Base-by-base conservation (phyloP, 805 yeast species). In the Wickerhamomyces bisporus region DNA sequence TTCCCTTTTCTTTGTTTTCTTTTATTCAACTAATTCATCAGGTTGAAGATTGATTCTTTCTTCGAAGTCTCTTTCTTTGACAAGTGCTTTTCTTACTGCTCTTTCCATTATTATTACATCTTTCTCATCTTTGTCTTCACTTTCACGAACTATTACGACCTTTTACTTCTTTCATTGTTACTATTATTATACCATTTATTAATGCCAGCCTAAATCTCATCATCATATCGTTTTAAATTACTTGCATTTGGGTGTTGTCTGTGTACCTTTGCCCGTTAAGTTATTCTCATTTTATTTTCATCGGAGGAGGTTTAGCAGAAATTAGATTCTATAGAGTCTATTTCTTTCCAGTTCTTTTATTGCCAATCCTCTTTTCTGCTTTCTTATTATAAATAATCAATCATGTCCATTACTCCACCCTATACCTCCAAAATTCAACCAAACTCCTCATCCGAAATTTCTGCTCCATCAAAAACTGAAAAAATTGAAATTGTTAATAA, bases 401-500 rank as follows among this genome's bases (percentile, higher is more conserved):
- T 18, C 17, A 30, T 30, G 32, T 30, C 32, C 6, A 30, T 30
- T n/a, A 30, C 32, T 20, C 32, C 32, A 13, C 32, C 32, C 7
- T 19, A 30, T n/a, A 30, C 32, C 10, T 19, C 32, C 11, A 30
- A 30, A 20, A 11, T 30, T 15, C 14, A n/a, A 5, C 7, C 23
- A 6, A 6, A 5, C 7, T 17, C 21, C 14, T 11, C 31, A 29
- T 4, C 6, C 6, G 18, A 27, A 15, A 6, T n/a, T 9, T 12
- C 28, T 7, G 7, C 28, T n/a, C 15, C 20, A 19, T 34, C 28
- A 7, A 32, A 19, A n/a, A 9, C 30, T 3, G 35, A 36, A 5
- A 41, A 41, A 32, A 17, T 24, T 20, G 32, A 33, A 12, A 27
- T 39, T 20, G 35, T 45, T 15, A 27, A 38, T 16, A 32, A 38